These are phyloP conservation scores for Scheffersomyces parashehatae DNA, from an alignment of 1,139 yeast species.

Conservation along the genomic window DNA sequence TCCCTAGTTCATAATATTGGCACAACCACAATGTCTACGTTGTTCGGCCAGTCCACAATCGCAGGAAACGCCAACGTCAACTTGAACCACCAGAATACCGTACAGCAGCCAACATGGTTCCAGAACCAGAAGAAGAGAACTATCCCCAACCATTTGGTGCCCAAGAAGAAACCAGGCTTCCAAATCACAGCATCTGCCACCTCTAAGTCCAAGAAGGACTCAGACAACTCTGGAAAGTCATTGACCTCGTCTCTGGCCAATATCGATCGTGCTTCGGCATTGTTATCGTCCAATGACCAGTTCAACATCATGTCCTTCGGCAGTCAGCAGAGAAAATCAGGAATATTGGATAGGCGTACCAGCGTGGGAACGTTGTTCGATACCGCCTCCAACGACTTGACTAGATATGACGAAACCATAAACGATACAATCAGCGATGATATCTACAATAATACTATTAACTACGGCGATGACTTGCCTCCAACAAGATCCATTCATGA, in stretches of 20 bases:
- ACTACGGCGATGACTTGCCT: constrained; percentile 48
- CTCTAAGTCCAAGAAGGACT: constrained; percentile 18
- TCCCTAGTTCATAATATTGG: too few species aligned
- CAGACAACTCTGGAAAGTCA: constrained; percentile 4
- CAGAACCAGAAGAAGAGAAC: constrained; percentile 56
- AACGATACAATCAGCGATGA: constrained; percentile 34
- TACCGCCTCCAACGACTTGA: constrained; percentile 17
- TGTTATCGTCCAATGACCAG: constrained; percentile 20
- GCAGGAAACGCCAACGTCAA: constrained; percentile 3
- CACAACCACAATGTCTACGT: constrained; percentile 4
- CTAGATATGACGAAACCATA: constrained; percentile 32
- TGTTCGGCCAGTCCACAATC: constrained; percentile 7
- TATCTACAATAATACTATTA: constrained; percentile 18
- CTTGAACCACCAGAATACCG: not conserved
- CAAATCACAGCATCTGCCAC: constrained; percentile 30
- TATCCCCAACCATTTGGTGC: constrained; percentile 56
- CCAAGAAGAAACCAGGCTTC: constrained; percentile 45
- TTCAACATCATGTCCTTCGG: constrained; percentile 46
- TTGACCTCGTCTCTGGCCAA: constrained; percentile 4
- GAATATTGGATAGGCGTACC: constrained; percentile 13
- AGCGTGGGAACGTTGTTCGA: constrained; percentile 11
- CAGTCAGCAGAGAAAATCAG: constrained; percentile 26
- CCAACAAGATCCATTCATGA: constrained; percentile 63
- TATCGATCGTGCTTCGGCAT: constrained; percentile 4
- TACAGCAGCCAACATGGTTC: constrained; percentile 48